These are phyloP conservation scores for Ogataea sp. DNA, from an alignment of 805 yeast genomes.

Conservation along the genomic window DNA sequence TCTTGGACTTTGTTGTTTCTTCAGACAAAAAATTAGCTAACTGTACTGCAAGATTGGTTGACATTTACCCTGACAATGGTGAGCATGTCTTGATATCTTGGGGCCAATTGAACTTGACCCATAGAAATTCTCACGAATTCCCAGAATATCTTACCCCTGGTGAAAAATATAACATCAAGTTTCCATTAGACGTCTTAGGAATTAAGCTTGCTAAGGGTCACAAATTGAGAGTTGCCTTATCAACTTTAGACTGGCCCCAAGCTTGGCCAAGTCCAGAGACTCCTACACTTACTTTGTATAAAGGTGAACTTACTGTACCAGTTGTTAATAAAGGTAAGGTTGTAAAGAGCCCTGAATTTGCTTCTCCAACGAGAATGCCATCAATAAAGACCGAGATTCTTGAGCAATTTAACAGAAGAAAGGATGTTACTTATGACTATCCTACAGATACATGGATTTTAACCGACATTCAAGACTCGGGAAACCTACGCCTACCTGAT, in stretches of 20 bases:
- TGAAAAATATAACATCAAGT: conserved; percentile 23
- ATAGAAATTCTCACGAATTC: conserved; percentile 31
- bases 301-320: conserved; percentile 26
- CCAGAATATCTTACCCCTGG: conserved; percentile 28
- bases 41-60: conserved; percentile 30
- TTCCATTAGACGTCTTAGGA: conserved; percentile 34
- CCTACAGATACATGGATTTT: conserved; percentile 27
- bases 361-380: conserved; percentile 20
- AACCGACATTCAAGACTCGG: conserved; percentile 28
- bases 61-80: conserved; percentile 29
- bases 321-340: conserved; percentile 12
- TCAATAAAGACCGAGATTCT: conserved; percentile 19
- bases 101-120: conserved; percentile 37
- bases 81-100: conserved; percentile 33
- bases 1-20: conserved; percentile 21
- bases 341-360: conserved; percentile 19
- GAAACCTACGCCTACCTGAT: conserved; percentile 24
- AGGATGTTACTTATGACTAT: conserved; percentile 23
- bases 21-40: conserved; percentile 32
- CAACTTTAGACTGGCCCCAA: conserved; percentile 41
- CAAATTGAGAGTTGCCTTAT: conserved; percentile 30
- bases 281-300: conserved; percentile 26
- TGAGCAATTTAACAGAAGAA: conserved; percentile 18
- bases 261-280: conserved; percentile 37
- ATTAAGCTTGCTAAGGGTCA: conserved; percentile 28